Evolutionary conservation across 2,329 filamentous ascomycete genomes (phyloP).

Genomic region (Nannizziopsis arthrosporioides): DNA sequence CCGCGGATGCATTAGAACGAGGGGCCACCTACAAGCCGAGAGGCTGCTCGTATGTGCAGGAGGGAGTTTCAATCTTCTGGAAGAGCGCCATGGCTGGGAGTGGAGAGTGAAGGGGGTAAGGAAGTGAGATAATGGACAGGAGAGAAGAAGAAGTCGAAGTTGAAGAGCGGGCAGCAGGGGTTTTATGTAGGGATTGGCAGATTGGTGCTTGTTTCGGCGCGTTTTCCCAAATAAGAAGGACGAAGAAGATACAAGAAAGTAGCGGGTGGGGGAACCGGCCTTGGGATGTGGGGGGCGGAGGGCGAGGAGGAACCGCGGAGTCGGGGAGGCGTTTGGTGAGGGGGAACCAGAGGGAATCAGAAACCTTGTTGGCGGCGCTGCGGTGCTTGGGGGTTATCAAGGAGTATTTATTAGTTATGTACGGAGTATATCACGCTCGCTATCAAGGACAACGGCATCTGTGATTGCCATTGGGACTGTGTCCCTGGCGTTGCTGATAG

Average conservation of each 20-base stretch:
- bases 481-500: too few species aligned
- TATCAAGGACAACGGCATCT: too few species aligned
- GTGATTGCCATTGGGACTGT: too few species aligned
- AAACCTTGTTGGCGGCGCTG: too few species aligned
- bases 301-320: too few species aligned
- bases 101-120: background rate
- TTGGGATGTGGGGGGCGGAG: too few species aligned
- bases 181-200: background rate
- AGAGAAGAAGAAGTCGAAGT: conserved; percentile 2
- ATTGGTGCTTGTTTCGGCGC: background rate
- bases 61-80: conserved; percentile 30
- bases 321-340: too few species aligned
- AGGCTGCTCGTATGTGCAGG: conserved; percentile 33
- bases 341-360: too few species aligned
- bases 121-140: background rate
- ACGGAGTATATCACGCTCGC: too few species aligned
- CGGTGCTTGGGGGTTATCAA: too few species aligned
- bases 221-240: background rate
- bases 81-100: conserved; percentile 30
- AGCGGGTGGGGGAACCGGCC: too few species aligned
- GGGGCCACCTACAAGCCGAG: conserved; percentile 26
- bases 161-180: conserved; percentile 4
- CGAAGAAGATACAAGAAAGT: background rate
- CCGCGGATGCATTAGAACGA: background rate
- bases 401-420: too few species aligned